These are phyloP conservation scores for Sporisorium reilianum DNA, from an alignment of 1,284 basidiomycete species.

Conservation along the genomic window DNA sequence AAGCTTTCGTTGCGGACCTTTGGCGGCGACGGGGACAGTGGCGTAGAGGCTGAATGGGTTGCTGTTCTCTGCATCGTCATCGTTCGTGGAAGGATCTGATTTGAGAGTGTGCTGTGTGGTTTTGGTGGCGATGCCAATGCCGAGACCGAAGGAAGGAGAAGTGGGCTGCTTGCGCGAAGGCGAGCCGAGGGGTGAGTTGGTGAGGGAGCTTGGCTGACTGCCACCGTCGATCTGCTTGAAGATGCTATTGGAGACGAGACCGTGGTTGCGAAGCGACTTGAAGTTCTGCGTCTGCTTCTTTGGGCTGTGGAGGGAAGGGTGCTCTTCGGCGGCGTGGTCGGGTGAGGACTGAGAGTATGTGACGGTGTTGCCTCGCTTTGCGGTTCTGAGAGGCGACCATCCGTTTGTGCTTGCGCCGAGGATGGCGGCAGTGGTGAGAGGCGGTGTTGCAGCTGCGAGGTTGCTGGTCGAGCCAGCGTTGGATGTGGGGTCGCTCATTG, in stretches of 20 bases:
- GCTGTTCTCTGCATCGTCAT: conserved; percentile 39
- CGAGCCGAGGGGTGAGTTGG: conserved; percentile 28
- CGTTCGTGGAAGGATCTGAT: conserved; percentile 1
- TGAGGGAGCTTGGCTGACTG: conserved; percentile 16
- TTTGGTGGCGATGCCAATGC: conserved; percentile 50
- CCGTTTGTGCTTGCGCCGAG: conserved; percentile 59
- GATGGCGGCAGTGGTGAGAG: conserved; percentile 55
- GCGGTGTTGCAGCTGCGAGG: conserved; percentile 29
- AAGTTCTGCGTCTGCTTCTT: conserved; percentile 50
- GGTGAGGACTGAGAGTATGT: conserved; percentile 35
- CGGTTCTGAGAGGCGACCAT: conserved; percentile 56
- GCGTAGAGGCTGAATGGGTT: conserved; percentile 35
- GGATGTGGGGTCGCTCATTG: conserved; percentile 30
- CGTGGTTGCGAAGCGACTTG: conserved; percentile 55
- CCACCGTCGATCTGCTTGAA: conserved; percentile 51
- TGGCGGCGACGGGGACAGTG: conserved; percentile 13
- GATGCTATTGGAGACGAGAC: conserved; percentile 63
- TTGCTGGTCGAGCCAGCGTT: conserved; percentile 17
- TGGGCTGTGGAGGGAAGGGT: conserved; percentile 47
- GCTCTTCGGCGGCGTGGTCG: conserved; percentile 31
- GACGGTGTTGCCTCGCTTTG: conserved; percentile 34
- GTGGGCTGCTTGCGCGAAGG: conserved; percentile 15
- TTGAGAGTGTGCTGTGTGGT: conserved; percentile 16
- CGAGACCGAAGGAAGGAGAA: conserved; percentile 53
- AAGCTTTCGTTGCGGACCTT: conserved; percentile 24